Conservation (phyloP, 2,329 filamentous ascomycete species). For the Colletotrichum melonis region DNA sequence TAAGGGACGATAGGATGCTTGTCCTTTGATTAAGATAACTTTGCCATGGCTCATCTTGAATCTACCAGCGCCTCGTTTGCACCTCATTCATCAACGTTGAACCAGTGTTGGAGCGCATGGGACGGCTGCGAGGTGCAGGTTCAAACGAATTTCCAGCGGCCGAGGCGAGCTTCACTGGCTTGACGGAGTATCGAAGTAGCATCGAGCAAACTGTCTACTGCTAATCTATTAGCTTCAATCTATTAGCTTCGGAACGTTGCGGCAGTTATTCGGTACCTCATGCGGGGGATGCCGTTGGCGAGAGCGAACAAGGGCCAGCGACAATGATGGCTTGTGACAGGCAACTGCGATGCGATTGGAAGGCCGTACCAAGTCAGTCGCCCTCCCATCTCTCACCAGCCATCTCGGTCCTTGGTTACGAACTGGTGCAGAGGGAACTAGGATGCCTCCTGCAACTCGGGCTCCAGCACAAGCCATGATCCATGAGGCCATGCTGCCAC, state of each 20-base stretch:
- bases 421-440: conserved; percentile 13
- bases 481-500: conserved; percentile 28
- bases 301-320: neutral
- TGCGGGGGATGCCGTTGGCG: neutral
- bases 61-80: conserved; percentile 7
- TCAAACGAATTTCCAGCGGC: neutral
- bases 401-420: conserved; percentile 13
- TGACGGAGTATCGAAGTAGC: neutral
- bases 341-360: conserved; percentile 4
- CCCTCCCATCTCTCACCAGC: conserved; percentile 9
- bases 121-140: neutral
- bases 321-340: neutral
- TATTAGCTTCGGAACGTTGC: neutral
- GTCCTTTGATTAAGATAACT: conserved; percentile 13
- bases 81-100: conserved; percentile 11
- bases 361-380: conserved; percentile 25
- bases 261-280: neutral
- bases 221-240: neutral
- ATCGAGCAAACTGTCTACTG: neutral
- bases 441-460: conserved; percentile 22
- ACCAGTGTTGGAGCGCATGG: conserved; percentile 2
- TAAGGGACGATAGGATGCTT: conserved; percentile 14
- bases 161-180: neutral
- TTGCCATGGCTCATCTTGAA: conserved; percentile 8
- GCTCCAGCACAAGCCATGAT: conserved; percentile 22